Evolutionary conservation across 495 filamentous ascomycete species (phyloP).

Genomic region (Acidiella bohemica): DNA sequence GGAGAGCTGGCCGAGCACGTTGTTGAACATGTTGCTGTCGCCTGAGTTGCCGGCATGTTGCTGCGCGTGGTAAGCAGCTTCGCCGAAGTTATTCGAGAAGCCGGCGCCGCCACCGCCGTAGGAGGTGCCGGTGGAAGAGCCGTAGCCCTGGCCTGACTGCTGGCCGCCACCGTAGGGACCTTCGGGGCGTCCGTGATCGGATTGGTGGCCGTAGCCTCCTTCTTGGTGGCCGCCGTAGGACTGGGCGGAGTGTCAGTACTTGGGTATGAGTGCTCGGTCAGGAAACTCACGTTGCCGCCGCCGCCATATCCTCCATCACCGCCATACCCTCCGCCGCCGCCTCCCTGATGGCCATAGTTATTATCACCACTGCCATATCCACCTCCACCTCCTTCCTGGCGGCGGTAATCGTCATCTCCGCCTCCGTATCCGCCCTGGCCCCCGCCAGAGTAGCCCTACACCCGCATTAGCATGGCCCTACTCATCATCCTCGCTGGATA

Average conservation of each 20-base stretch:
- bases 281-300: too few relatives aligned
- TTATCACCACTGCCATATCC: conserved; percentile 4
- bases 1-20: conserved; percentile 37
- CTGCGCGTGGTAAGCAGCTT: conserved; percentile 37
- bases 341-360: conserved; percentile 3
- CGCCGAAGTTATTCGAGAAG: conserved; percentile 33
- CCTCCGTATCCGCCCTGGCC: conserved; percentile 7
- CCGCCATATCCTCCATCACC: conserved; percentile 4
- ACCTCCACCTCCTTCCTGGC: not conserved
- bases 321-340: conserved; percentile 5
- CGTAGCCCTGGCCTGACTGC: conserved; percentile 16
- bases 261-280: too few relatives aligned
- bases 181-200: conserved; percentile 11
- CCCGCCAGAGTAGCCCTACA: too few relatives aligned
- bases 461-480: too few relatives aligned
- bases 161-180: conserved; percentile 7
- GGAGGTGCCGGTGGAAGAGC: conserved; percentile 23
- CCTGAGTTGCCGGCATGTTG: conserved; percentile 37
- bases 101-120: conserved; percentile 26
- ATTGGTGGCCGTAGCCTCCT: conserved; percentile 9
- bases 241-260: too few relatives aligned
- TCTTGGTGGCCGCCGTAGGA: not conserved
- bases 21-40: conserved; percentile 36
- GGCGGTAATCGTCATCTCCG: conserved; percentile 2
- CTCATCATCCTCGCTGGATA: too few relatives aligned